phyloP scores from a whole-genome alignment of 1,139 yeast genomes.

The Yamadazyma atlantica region DNA sequence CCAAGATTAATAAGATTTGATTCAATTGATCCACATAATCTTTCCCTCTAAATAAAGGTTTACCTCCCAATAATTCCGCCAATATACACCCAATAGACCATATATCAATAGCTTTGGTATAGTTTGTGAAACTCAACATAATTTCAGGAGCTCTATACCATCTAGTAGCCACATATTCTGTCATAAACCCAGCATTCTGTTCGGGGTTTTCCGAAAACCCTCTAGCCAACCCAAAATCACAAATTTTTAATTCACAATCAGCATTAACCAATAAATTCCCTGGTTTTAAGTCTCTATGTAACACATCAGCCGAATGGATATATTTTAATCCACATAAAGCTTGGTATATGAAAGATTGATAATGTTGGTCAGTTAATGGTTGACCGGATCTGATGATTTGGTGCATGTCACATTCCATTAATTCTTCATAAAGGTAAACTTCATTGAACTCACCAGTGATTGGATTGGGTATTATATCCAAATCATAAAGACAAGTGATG shows the following conservation, averaged over 20 bases:
- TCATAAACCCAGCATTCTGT: conserved; percentile 85
- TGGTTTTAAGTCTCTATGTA: conserved; percentile 93
- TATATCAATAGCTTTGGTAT: conserved; percentile 92
- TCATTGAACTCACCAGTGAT: conserved; percentile 76
- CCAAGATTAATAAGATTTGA: conserved; percentile 79
- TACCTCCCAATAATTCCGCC: conserved; percentile 90
- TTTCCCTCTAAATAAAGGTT: conserved; percentile 89
- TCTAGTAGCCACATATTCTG: conserved; percentile 96
- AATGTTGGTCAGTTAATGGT: conserved; percentile 91
- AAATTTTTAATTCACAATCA: conserved; percentile 92
- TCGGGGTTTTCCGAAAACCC: conserved; percentile 88
- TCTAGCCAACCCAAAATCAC: conserved; percentile 96
- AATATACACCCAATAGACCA: conserved; percentile 98
- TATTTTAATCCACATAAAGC: conserved; percentile 83
- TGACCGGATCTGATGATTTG: conserved; percentile 94
- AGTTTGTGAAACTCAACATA: conserved; percentile 89
- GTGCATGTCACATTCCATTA: conserved; percentile 98
- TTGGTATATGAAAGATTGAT: conserved; percentile 90
- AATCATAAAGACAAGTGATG: conserved; percentile 89
- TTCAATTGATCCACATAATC: conserved; percentile 95
- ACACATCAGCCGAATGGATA: conserved; percentile 93
- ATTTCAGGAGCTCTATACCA: conserved; percentile 99
- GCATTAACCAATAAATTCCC: conserved; percentile 92
- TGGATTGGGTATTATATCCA: conserved; percentile 85
- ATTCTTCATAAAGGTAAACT: conserved; percentile 85